phyloP scores from a whole-genome alignment of 306 rosid genomes.

The Prosopis cineraria region DNA sequence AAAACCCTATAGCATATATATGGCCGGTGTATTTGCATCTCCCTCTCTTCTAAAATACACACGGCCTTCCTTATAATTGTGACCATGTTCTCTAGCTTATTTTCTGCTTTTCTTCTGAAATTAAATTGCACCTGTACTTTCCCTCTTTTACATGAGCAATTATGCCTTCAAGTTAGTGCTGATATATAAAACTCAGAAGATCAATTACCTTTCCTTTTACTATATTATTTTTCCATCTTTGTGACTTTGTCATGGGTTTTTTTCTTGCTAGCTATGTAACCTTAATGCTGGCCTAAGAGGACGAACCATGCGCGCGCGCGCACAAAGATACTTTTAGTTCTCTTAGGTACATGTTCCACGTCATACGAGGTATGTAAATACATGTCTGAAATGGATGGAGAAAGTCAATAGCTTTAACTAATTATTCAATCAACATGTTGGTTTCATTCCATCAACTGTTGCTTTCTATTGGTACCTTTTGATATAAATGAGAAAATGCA shows the following conservation, averaged over 20 bases:
- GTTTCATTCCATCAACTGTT: conserved; percentile 35
- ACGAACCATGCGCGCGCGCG: no score
- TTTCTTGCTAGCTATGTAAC: background rate
- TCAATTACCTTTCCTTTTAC: no score
- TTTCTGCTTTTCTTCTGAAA: conserved; percentile 34
- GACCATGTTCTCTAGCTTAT: conserved; percentile 23
- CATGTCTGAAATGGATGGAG: conserved; percentile 28
- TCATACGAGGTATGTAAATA: conserved; percentile 35
- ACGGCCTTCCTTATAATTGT: conserved; percentile 35
- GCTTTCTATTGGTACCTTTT: conserved; percentile 37
- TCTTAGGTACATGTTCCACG: conserved; percentile 33
- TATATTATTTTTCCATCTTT: background rate
- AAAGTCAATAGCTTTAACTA: conserved; percentile 41
- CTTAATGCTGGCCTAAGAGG: no score
- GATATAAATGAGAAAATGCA: background rate
- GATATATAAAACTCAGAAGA: background rate
- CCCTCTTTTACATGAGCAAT: conserved; percentile 42
- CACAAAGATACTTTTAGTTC: conserved; percentile 29
- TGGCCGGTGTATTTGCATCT: conserved; percentile 25
- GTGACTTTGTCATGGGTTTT: background rate
- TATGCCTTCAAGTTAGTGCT: conserved; percentile 21
- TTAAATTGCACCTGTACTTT: conserved; percentile 40
- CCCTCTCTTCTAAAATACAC: conserved; percentile 4
- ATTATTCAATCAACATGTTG: conserved; percentile 37
- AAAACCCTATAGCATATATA: conserved; percentile 37